A percentile compares a stretch with the other conserved stretches of the same genome.
phyloP scores from a whole-genome alignment of 108 stramenopile genomes.

The Cyclostephanos invisitatus region DNA sequence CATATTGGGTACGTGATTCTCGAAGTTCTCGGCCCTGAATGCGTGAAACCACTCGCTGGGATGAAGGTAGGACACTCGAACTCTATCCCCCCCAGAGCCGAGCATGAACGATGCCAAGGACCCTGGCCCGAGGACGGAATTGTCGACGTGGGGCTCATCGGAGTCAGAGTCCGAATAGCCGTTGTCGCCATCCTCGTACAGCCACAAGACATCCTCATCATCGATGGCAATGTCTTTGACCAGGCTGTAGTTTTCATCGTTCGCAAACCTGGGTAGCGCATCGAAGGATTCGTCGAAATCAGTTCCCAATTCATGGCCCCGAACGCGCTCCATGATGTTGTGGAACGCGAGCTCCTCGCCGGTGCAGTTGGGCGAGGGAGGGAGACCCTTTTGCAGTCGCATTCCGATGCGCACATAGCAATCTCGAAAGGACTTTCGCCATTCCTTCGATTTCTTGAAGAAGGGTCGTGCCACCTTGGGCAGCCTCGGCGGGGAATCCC shows the following conservation, averaged over 20 bases:
- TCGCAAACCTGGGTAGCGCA: not conserved
- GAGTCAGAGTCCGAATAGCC: not conserved
- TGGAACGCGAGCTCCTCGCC: not conserved
- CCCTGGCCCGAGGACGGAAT: not conserved
- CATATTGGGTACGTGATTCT: not conserved
- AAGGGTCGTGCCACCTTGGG: slow-evolving; percentile 1
- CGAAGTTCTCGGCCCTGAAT: not conserved
- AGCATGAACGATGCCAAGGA: slow-evolving; percentile 4
- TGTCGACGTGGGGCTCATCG: not conserved
- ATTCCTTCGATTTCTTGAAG: slow-evolving; percentile 7
- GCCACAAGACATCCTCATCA: slow-evolving; percentile 6
- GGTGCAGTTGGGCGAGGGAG: not conserved
- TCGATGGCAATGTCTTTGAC: not conserved
- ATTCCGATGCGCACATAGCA: slow-evolving; percentile 4
- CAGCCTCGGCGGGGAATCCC: not conserved
- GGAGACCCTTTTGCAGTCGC: slow-evolving; percentile 7
- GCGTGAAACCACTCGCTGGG: slow-evolving; percentile 7
- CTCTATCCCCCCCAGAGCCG: not conserved
- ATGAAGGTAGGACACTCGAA: not conserved
- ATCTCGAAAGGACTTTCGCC: not conserved
- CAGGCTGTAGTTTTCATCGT: not conserved
- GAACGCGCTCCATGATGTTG: not conserved
- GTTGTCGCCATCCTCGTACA: slow-evolving; percentile 7
- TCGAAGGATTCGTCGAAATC: not conserved
- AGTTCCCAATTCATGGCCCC: not conserved